Evolutionary conservation across 225 moss, liverwort and hornwort species (phyloP).

Genomic region (Pseudoscleropodium purum): DNA sequence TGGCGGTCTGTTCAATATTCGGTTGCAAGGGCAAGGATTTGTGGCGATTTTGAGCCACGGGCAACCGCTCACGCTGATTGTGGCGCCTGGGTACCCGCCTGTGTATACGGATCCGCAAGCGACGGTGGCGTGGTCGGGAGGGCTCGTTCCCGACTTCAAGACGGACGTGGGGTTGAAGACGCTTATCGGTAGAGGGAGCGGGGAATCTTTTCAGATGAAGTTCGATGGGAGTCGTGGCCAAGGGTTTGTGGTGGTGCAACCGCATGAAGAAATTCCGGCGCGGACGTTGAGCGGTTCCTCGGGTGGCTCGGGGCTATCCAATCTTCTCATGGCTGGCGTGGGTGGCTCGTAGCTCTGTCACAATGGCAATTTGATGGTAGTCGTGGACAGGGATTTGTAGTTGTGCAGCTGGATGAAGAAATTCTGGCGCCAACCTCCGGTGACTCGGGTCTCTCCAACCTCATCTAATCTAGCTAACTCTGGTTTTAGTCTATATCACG

Average conservation of each 20-base stretch:
- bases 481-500: not conserved
- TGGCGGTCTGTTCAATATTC: constrained; percentile 45
- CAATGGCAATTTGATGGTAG: not conserved
- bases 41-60: constrained; percentile 60
- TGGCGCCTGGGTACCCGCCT: constrained; percentile 40
- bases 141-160: constrained; percentile 39
- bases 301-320: not conserved
- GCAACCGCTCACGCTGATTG: constrained; percentile 28
- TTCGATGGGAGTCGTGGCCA: constrained; percentile 43
- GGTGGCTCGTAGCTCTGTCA: not conserved
- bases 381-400: not conserved
- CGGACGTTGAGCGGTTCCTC: not conserved
- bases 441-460: not conserved
- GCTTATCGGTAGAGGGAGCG: constrained; percentile 33
- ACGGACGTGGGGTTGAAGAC: constrained; percentile 54
- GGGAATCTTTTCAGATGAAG: constrained; percentile 65
- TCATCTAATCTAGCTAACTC: not conserved
- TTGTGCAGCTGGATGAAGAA: constrained; percentile 3
- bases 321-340: not conserved
- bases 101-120: constrained; percentile 68
- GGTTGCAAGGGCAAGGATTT: constrained; percentile 46
- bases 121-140: constrained; percentile 67
- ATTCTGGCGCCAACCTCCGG: not conserved
- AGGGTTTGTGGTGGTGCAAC: constrained; percentile 68
- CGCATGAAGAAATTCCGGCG: constrained; percentile 30